phyloP scores from a whole-genome alignment of 352 stramenopile genomes.

The Globisporangium nunn region DNA sequence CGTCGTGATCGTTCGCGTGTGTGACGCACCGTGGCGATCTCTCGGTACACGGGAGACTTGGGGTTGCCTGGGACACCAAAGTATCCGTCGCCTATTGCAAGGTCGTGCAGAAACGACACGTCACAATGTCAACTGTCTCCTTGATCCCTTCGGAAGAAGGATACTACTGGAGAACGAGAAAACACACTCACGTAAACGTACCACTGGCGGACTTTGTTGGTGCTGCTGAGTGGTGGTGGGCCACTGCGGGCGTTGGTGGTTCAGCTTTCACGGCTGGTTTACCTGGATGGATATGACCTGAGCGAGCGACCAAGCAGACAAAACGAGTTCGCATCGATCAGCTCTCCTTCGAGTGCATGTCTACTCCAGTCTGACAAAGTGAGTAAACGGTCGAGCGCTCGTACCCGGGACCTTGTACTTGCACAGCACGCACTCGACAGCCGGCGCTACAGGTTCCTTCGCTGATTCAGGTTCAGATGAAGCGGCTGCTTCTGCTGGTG shows the following conservation, averaged over 20 bases:
- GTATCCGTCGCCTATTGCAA: slow-evolving; percentile 26
- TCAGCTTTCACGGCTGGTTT: slow-evolving; percentile 15
- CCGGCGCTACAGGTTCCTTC: slow-evolving; percentile 3
- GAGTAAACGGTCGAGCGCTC: neutral
- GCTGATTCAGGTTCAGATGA: slow-evolving; percentile 3
- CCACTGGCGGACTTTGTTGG: neutral
- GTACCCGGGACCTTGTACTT: slow-evolving; percentile 73
- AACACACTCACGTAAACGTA: neutral
- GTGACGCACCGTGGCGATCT: slow-evolving; percentile 40
- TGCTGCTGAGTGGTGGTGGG: slow-evolving; percentile 5
- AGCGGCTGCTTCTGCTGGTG: slow-evolving; percentile 1
- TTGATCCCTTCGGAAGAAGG: no score
- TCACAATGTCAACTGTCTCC: neutral
- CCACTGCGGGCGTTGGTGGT: slow-evolving; percentile 18
- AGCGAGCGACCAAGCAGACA: neutral
- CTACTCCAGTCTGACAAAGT: no score
- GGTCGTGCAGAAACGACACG: neutral
- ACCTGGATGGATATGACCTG: slow-evolving; percentile 66
- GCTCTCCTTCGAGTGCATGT: no score
- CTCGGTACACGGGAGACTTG: slow-evolving; percentile 51
- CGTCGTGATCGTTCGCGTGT: no score
- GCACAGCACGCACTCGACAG: slow-evolving; percentile 56
- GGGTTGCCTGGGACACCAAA: slow-evolving; percentile 42
- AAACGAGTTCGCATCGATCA: neutral
- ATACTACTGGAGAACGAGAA: neutral